Base-by-base conservation (phyloP, 441 rosid genomes). In the Croton laevigatus region DNA sequence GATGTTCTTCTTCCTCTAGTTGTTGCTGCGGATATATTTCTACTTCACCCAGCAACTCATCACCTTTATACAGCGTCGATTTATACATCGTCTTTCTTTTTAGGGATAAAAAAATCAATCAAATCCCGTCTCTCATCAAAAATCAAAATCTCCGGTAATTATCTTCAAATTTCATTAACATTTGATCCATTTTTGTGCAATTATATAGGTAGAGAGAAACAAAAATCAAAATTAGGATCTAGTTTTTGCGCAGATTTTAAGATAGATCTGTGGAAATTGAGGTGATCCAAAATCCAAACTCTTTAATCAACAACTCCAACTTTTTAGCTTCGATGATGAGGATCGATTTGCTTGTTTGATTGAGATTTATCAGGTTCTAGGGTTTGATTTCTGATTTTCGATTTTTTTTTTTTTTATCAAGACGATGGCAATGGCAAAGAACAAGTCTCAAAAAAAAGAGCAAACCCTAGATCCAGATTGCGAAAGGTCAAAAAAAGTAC, bases 21-120 rank as follows among this genome's bases (percentile, higher is more conserved):
- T 83, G 85, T 75, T 72, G 81, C 59, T 84, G 79, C 76, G 88
- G 86, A 79, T 82, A 83, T 59, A 91, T 73, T 89, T 90, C 97
- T 73, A 91, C 94, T 75, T 93, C 98, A 17, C 98, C 99, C 69
- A 88, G 68, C 40, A 85, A 72, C 59, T 85, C 87, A 62, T 83
- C 91, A 65, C 83, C 94, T 71, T 67, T 84, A 74, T 71, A 96
- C 82, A 90, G 90, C 80, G 77, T 80, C 61, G 96, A 84, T 82
- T 86, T 93, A 77, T 76, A 82, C 94, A 83, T 90, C 77, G 44
- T 40, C 44, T 27, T 27, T 27, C 32, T 27, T 27, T 27, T 27
- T 1, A 27, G 32, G 32, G 32, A 27, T 27, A 27, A 27, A 27
- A 27, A 27, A 27, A 27, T 27, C 32, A 27, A 27, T 27, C 32